A percentile compares a stretch with the other conserved stretches of the same genome.
Conservation (phyloP, 1,284 basidiomycete species). For the Blastosporella zonata region DNA sequence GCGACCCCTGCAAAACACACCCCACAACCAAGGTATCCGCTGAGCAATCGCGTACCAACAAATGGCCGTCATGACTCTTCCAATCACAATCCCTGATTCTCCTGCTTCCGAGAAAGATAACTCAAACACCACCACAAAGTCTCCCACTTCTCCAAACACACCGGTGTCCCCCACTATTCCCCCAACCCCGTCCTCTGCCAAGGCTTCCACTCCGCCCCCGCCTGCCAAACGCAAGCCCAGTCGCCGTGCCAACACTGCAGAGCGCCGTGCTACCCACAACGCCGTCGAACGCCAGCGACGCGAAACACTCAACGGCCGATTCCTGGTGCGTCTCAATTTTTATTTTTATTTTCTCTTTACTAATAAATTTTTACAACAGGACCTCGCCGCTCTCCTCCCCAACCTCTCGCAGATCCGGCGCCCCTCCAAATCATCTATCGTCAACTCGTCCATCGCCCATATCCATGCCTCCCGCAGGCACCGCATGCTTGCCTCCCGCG, state of each 20-base stretch:
- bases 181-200: constrained; percentile 23
- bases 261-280: constrained; percentile 91
- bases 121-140: not conserved
- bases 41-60: constrained; percentile 54
- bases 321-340: constrained; percentile 57
- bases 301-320: constrained; percentile 88
- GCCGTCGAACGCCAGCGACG: constrained; percentile 90
- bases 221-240: constrained; percentile 70
- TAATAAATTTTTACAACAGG: constrained; percentile 39
- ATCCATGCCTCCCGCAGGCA: constrained; percentile 80
- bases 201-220: constrained; percentile 23
- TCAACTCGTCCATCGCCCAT: constrained; percentile 87
- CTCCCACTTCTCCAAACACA: constrained; percentile 38
- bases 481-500: constrained; percentile 57
- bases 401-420: constrained; percentile 87
- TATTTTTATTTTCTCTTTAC: not conserved
- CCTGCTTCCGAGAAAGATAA: constrained; percentile 34
- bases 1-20: constrained; percentile 34
- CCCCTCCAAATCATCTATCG: constrained; percentile 91
- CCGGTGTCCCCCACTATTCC: constrained; percentile 45
- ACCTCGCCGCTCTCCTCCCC: constrained; percentile 85
- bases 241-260: constrained; percentile 87
- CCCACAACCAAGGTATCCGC: constrained; percentile 41
- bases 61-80: constrained; percentile 58
- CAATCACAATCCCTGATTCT: constrained; percentile 41